Conservation (phyloP, 495 filamentous ascomycete genomes). For the Cryomyces minteri region DNA sequence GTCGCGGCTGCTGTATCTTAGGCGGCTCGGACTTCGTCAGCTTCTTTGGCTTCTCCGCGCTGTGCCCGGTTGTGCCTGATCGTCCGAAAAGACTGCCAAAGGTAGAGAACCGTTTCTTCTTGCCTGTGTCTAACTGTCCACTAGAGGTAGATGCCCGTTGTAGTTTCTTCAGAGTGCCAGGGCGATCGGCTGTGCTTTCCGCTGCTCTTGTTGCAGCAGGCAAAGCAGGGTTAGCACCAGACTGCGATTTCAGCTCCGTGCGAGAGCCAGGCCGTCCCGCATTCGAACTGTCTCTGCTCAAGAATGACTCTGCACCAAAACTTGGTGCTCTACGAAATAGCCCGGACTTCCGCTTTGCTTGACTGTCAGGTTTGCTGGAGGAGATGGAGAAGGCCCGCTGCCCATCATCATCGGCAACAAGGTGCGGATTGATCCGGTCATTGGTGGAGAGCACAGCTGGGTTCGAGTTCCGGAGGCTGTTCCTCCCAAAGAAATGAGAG, state of each 20-base stretch:
- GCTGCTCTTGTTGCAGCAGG: neutral
- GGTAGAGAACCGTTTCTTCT: no score
- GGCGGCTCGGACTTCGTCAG: no score
- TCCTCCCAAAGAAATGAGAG: slow-evolving; percentile 2
- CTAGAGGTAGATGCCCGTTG: no score
- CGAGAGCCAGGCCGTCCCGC: neutral
- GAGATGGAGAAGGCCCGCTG: neutral
- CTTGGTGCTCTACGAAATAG: neutral
- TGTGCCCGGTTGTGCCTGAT: no score
- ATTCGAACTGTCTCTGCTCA: neutral
- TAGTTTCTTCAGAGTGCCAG: slow-evolving; percentile 8
- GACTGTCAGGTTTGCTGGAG: neutral
- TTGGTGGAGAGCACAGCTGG: neutral
- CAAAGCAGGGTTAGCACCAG: neutral
- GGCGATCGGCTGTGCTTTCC: neutral
- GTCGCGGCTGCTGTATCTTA: no score
- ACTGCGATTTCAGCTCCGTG: neutral
- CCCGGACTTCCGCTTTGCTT: neutral
- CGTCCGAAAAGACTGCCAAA: no score
- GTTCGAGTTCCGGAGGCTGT: neutral
- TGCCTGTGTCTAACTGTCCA: no score
- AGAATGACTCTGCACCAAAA: neutral
- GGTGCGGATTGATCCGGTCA: neutral
- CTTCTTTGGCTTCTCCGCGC: no score
- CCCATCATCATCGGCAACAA: neutral